phyloP scores from a whole-genome alignment of 2,329 filamentous ascomycete species.

The Lomentospora prolificans region DNA sequence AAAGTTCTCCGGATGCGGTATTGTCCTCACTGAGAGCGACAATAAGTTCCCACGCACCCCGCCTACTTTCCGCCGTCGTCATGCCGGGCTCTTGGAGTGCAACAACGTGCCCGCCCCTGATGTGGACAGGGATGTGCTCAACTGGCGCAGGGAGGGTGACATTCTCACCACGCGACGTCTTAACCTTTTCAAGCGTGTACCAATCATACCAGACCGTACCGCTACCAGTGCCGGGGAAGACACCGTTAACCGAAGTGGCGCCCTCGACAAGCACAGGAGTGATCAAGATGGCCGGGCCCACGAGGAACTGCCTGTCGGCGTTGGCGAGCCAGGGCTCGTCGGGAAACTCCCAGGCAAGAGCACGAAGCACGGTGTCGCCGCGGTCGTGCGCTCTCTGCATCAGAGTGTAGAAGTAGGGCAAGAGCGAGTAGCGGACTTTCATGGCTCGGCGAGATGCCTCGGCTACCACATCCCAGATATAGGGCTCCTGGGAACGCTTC shows the following conservation, averaged over 20 bases:
- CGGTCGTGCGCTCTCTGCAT: conserved; percentile 48
- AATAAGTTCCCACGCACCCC: conserved; percentile 60
- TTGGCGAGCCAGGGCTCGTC: conserved; percentile 32
- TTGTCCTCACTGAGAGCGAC: conserved; percentile 56
- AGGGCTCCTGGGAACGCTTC: conserved; percentile 52
- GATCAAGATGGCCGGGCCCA: conserved; percentile 37
- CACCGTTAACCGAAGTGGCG: conserved; percentile 32
- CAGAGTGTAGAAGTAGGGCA: conserved; percentile 75
- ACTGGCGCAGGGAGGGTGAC: conserved; percentile 14
- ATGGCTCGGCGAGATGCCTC: conserved; percentile 59
- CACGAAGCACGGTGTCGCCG: conserved; percentile 57
- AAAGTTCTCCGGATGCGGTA: conserved; percentile 56
- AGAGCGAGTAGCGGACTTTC: conserved; percentile 61
- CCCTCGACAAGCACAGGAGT: conserved; percentile 37
- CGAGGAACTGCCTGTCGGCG: conserved; percentile 41
- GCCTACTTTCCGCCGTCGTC: conserved; percentile 54
- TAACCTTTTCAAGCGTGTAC: conserved; percentile 36
- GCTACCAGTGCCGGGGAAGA: conserved; percentile 28
- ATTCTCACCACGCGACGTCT: conserved; percentile 13
- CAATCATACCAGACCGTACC: conserved; percentile 40
- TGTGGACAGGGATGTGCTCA: conserved; percentile 53
- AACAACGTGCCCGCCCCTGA: conserved; percentile 56
- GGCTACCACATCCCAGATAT: conserved; percentile 55
- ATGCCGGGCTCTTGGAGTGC: conserved; percentile 49
- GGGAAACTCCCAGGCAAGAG: conserved; percentile 64